phyloP scores from a whole-genome alignment of 1,284 basidiomycete species.

The Trichosporon inkin region DNA sequence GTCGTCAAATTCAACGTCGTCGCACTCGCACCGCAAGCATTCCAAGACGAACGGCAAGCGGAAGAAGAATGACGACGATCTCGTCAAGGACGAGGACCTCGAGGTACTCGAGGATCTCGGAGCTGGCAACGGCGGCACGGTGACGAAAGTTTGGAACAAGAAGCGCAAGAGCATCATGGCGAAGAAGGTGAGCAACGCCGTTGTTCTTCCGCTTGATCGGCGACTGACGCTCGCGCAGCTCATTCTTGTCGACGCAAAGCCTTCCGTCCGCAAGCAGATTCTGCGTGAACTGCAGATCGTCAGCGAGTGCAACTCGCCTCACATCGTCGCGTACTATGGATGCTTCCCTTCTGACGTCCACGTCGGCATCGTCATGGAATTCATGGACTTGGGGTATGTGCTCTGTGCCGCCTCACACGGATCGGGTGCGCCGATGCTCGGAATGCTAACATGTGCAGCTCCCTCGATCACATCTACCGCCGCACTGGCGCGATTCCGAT shows the following conservation, averaged over 20 bases:
- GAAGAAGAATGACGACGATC: constrained; percentile 61
- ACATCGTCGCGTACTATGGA: constrained; percentile 95
- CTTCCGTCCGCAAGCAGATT: constrained; percentile 95
- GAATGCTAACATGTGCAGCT: constrained; percentile 43
- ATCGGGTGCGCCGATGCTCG: neutral
- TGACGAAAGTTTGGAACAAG: constrained; percentile 90
- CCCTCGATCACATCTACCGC: constrained; percentile 86
- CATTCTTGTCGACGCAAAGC: constrained; percentile 95
- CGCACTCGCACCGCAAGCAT: constrained; percentile 23
- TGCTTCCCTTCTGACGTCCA: constrained; percentile 94
- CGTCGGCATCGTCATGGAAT: constrained; percentile 99
- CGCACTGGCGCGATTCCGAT: constrained; percentile 84
- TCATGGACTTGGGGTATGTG: constrained; percentile 67
- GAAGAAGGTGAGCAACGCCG: constrained; percentile 66
- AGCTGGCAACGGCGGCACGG: constrained; percentile 95
- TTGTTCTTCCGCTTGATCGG: neutral
- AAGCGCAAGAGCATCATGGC: constrained; percentile 88
- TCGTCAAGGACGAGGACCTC: constrained; percentile 75
- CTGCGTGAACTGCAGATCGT: constrained; percentile 96
- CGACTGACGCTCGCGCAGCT: constrained; percentile 57
- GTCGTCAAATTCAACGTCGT: constrained; percentile 6
- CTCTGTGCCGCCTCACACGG: neutral
- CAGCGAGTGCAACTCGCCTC: constrained; percentile 89
- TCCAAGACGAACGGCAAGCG: constrained; percentile 29
- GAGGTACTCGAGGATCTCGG: constrained; percentile 83